Conservation (phyloP, 2,329 filamentous ascomycete genomes). For the Colletotrichum sojae region DNA sequence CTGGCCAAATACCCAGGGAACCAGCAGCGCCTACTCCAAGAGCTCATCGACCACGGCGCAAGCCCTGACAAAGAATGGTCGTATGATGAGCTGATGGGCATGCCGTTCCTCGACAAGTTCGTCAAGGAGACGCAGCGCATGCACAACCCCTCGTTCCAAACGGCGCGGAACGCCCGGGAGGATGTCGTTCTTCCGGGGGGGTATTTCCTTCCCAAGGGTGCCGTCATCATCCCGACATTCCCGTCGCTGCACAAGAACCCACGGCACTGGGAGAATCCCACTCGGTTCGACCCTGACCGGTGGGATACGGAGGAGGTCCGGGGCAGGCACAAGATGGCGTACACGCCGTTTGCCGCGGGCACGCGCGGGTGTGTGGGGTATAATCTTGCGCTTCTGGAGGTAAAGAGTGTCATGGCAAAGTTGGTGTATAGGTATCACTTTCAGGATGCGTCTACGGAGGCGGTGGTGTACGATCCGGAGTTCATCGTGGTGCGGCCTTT, state of each 20-base stretch:
- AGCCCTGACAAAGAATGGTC: conserved; percentile 1
- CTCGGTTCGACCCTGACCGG: conserved; percentile 18
- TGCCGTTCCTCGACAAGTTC: conserved; percentile 25
- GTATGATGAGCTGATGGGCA: conserved; percentile 12
- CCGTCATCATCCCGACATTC: conserved; percentile 19
- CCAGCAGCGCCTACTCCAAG: conserved; percentile 17
- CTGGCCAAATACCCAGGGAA: conserved; percentile 23
- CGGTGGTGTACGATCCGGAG: conserved; percentile 42
- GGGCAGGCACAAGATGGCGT: conserved; percentile 18
- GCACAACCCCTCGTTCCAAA: conserved; percentile 30
- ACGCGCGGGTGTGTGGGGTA: conserved; percentile 23
- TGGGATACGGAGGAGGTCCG: conserved; percentile 15
- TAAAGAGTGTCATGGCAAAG: conserved; percentile 27
- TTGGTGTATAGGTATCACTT: conserved; percentile 39
- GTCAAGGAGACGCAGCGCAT: conserved; percentile 28
- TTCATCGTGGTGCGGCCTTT: conserved; percentile 42
- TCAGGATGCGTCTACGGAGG: conserved; percentile 39
- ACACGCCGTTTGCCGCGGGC: conserved; percentile 25
- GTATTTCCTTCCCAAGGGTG: conserved; percentile 13
- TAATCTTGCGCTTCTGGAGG: conserved; percentile 21
- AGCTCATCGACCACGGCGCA: conserved; percentile 10
- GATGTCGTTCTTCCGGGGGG: conserved; percentile 21
- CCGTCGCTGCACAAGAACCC: conserved; percentile 26
- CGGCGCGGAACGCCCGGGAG: conserved; percentile 13
- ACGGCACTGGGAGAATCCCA: conserved; percentile 16